Conservation (phyloP, 345 rosid species). For the thale cress (Arabidopsis thaliana) region TAIR10.1 NC_003076.8:9968001-9968500, state of each 20-base stretch:
- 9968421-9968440: no score
- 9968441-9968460: not conserved
- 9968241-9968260: not conserved
- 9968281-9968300: not conserved
- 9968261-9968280: not conserved
- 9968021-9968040: constrained; percentile 35
- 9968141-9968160: not conserved
- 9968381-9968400: not conserved
- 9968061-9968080: constrained; percentile 4
- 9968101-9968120: not conserved
- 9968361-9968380: not conserved
- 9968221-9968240: not conserved
- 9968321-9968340: not conserved
- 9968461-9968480: not conserved
- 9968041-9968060: constrained; percentile 11
- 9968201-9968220: not conserved
- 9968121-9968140: not conserved
- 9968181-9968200: not conserved
- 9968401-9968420: no score
- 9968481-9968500: not conserved
- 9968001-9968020: constrained; percentile 19
- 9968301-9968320: not conserved
- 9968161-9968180: not conserved
- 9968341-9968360: not conserved
- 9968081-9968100: not conserved